phyloP scores from a whole-genome alignment of 2,329 filamentous ascomycete species.

The Sporothrix inflata region DNA sequence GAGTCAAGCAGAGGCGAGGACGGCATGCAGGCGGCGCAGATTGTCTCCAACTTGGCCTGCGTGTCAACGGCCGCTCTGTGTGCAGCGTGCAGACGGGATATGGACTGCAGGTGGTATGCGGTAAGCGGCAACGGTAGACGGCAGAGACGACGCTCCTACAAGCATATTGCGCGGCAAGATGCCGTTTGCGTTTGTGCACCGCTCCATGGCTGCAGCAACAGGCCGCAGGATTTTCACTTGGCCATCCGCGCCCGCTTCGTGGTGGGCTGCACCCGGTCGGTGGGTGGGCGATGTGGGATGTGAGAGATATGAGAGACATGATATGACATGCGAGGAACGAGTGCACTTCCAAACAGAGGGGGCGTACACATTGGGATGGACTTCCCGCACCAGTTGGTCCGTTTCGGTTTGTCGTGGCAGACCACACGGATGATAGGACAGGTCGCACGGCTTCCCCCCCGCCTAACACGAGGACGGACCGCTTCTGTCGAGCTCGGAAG shows the following conservation, averaged over 20 bases:
- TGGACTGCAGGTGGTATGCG: neutral
- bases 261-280: neutral
- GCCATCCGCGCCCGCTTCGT: neutral
- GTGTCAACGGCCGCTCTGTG: neutral
- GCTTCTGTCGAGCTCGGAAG: slow-evolving; percentile 6
- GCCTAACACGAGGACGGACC: slow-evolving; percentile 11
- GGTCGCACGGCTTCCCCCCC: slow-evolving; percentile 11
- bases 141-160: slow-evolving; percentile 3
- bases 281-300: neutral
- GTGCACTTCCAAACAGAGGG: neutral
- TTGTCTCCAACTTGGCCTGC: neutral
- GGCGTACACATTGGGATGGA: neutral
- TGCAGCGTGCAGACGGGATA: neutral
- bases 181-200: neutral
- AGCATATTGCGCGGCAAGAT: neutral
- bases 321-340: slow-evolving; percentile 13
- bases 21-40: neutral
- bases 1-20: neutral
- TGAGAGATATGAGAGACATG: neutral
- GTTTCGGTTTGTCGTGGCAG: neutral
- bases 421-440: neutral
- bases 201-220: neutral
- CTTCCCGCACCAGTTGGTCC: neutral
- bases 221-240: neutral
- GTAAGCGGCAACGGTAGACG: neutral